These are phyloP conservation scores for Talaromyces wortmannii DNA, from an alignment of 495 filamentous ascomycete species.

Conservation along the genomic window DNA sequence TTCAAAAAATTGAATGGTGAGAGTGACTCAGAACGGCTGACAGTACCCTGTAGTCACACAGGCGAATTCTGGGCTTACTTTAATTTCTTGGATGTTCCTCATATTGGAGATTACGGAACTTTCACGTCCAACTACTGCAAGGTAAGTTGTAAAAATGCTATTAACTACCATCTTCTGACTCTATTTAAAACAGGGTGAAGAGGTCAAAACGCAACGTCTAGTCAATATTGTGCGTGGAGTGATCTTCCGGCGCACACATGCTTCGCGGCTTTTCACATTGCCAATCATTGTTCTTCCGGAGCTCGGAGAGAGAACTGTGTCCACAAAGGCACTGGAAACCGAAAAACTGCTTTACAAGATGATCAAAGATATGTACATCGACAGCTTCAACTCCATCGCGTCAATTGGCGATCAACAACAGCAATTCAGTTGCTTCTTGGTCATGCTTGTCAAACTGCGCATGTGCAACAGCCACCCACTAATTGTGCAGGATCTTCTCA, in stretches of 20 bases:
- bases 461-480: slow-evolving; percentile 47
- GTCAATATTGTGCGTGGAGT: slow-evolving; percentile 31
- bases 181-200: slow-evolving; percentile 12
- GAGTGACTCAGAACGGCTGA: slow-evolving; percentile 1
- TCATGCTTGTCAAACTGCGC: slow-evolving; percentile 40
- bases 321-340: slow-evolving; percentile 35
- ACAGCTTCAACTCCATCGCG: slow-evolving; percentile 23
- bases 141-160: slow-evolving; percentile 3
- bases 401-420: not conserved
- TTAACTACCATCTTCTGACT: not conserved
- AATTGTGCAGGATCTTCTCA: slow-evolving; percentile 36
- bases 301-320: slow-evolving; percentile 20
- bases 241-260: slow-evolving; percentile 47
- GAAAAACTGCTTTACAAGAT: slow-evolving; percentile 44
- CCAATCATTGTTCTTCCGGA: slow-evolving; percentile 51
- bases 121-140: slow-evolving; percentile 46
- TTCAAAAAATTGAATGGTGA: slow-evolving; percentile 11
- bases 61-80: slow-evolving; percentile 55
- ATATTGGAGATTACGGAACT: slow-evolving; percentile 25
- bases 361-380: slow-evolving; percentile 25
- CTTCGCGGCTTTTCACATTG: slow-evolving; percentile 41
- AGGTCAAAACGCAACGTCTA: slow-evolving; percentile 20
- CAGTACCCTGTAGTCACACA: slow-evolving; percentile 10
- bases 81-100: slow-evolving; percentile 46
- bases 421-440: slow-evolving; percentile 17